Evolutionary conservation across 2,329 filamentous ascomycete species (phyloP).

Genomic region (Pseudogymnoascus sp.): DNA sequence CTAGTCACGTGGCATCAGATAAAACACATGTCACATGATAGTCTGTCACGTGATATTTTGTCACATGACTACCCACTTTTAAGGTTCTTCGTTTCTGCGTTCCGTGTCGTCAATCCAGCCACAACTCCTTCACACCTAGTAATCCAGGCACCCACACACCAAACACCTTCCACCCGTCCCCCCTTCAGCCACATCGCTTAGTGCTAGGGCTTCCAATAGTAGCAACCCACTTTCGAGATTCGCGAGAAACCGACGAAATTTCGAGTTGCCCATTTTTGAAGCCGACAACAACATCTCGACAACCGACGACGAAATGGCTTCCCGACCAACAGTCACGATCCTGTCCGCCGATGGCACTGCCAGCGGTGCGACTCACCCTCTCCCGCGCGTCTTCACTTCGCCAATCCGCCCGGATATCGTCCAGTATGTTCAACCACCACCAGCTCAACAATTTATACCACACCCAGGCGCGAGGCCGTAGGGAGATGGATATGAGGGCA

Average conservation of each 20-base stretch:
- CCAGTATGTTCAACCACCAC: constrained; percentile 56
- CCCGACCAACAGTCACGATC: constrained; percentile 95
- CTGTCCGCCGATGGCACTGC: constrained; percentile 91
- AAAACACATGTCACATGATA: neutral
- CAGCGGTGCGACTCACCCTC: constrained; percentile 80
- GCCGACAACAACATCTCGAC: constrained; percentile 20
- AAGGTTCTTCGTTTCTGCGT: neutral
- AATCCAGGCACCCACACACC: neutral
- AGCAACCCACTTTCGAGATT: constrained; percentile 10
- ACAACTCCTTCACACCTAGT: neutral
- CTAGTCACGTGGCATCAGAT: neutral
- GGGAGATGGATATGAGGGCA: neutral
- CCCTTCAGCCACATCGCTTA: constrained; percentile 2
- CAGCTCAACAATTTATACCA: neutral
- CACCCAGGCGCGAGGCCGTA: neutral
- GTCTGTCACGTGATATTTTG: no score
- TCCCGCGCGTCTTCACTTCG: constrained; percentile 93
- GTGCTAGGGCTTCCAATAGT: constrained; percentile 7
- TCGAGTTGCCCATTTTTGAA: constrained; percentile 8
- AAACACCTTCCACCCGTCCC: neutral
- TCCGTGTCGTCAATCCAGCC: neutral
- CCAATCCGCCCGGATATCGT: constrained; percentile 99
- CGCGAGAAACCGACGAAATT: constrained; percentile 9
- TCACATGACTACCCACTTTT: neutral
- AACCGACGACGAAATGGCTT: constrained; percentile 58